Base-by-base conservation (phyloP, 148 eudicot species). In the Persicaria tinctoria region DNA sequence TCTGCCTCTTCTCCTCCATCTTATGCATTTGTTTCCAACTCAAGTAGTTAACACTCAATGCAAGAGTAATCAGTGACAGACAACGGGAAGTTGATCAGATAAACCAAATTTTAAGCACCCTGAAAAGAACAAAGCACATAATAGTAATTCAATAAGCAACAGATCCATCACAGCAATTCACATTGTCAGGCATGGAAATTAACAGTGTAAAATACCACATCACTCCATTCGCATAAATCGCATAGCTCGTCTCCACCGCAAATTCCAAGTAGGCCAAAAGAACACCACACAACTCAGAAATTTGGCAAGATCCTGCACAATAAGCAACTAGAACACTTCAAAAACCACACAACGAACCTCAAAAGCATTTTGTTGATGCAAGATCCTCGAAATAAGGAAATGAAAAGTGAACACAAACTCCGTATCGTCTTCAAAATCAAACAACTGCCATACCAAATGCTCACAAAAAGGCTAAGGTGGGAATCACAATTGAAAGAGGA, bases 1-100 rank as follows among this genome's bases (percentile, higher is more conserved):
- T 41, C 11, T 60, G 59, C 74, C 77, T 80, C 72, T 45, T 69
- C 10, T 12, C 1, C 49, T 69, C 72, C 72, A 69, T 69, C 72
- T 69, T 46, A 68, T 45, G 41, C 1, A 7, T 41, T 68, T 38
- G 16, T 23, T 54, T 54, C 18, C n/a, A n/a, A 16, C 18, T 16
- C 5, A 16, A 54, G 59, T 11, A 14, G 0, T 51, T 12, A 55
- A 4, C 20, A 55, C 59, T 4, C 59, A 55, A 55, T n/a, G 8
- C 7, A 55, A 55, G 16, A 51, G 6, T 14, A 4, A 10, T 10
- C 12, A 8, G 11, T 1, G 12, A 32, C 3, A 50, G 53, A 3
- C 9, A 13, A 50, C 11, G 9, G 59, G 59, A 12, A 14, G n/a
- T 56, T 56, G 62, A 56, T 56, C 62, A 56, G 62, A 57, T 17